These are phyloP conservation scores for Ceratobasidium theobromae DNA, from an alignment of 1,284 basidiomycete genomes.

Conservation along the genomic window DNA sequence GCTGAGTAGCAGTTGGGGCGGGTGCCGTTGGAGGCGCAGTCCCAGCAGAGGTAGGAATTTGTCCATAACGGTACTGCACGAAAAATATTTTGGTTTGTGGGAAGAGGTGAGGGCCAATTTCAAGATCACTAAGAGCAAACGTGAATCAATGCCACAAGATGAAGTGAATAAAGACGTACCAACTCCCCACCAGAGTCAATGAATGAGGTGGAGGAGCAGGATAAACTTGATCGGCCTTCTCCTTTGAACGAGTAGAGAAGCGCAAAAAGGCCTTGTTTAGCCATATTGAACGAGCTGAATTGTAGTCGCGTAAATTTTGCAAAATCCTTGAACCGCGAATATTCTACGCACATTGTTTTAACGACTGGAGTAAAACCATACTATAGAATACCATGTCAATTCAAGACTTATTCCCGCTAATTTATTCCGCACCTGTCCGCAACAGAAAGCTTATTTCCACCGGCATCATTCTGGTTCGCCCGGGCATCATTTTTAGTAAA, in stretches of 20 bases:
- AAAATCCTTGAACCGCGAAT: neutral
- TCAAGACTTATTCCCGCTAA: too few relatives aligned
- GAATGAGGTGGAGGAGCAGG: slow-evolving; percentile 22
- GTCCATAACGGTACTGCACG: slow-evolving; percentile 22
- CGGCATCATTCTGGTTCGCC: neutral
- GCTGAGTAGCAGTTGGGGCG: neutral
- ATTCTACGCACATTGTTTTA: slow-evolving; percentile 16
- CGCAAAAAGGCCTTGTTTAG: slow-evolving; percentile 21
- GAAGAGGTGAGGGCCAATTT: slow-evolving; percentile 28
- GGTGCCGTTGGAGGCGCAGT: neutral
- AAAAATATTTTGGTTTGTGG: slow-evolving; percentile 27
- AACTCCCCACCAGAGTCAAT: slow-evolving; percentile 3
- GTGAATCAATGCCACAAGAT: neutral
- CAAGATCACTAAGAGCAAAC: slow-evolving; percentile 12
- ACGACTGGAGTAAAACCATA: slow-evolving; percentile 17
- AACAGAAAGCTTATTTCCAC: slow-evolving; percentile 22
- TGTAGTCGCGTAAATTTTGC: neutral
- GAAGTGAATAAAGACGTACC: neutral
- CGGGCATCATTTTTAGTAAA: slow-evolving; percentile 14
- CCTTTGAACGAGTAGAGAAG: slow-evolving; percentile 22
- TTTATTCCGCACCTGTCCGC: slow-evolving; percentile 7
- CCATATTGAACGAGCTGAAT: slow-evolving; percentile 16
- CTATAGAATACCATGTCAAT: slow-evolving; percentile 3
- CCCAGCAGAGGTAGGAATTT: neutral
- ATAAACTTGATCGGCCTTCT: slow-evolving; percentile 16